Conservation (phyloP, 2,329 filamentous ascomycete genomes). For the Ascochyta fabae region DNA sequence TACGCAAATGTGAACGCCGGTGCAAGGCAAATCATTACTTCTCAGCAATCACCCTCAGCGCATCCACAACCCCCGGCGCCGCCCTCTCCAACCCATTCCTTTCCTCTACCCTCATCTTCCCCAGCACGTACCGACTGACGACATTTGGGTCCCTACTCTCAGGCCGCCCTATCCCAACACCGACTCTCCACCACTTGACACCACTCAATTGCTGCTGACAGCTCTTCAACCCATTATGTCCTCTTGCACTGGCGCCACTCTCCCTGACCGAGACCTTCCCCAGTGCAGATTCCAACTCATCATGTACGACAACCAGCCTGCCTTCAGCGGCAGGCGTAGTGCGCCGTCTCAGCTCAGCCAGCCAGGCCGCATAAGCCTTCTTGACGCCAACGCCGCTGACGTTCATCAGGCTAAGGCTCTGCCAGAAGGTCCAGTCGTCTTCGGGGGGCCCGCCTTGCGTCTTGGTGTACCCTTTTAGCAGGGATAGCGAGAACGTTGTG, state of each 20-base stretch:
- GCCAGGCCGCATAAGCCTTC: conserved; percentile 67
- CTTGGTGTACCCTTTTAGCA: conserved; percentile 49
- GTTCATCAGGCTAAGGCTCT: conserved; percentile 85
- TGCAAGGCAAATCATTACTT: conserved; percentile 26
- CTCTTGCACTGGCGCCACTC: conserved; percentile 59
- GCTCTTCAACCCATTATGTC: conserved; percentile 57
- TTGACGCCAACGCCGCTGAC: conserved; percentile 74
- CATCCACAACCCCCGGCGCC: conserved; percentile 57
- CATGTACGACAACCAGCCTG: conserved; percentile 79
- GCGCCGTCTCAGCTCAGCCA: conserved; percentile 14
- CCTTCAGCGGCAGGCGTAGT: conserved; percentile 36
- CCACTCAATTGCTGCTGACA: conserved; percentile 37
- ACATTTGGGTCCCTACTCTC: conserved; percentile 67
- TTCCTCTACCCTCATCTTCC: conserved; percentile 62
- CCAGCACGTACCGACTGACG: conserved; percentile 80
- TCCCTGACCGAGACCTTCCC: conserved; percentile 70
- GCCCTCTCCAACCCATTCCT: conserved; percentile 55
- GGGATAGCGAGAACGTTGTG: conserved; percentile 50
- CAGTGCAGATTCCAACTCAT: conserved; percentile 79
- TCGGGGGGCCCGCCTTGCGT: conserved; percentile 23
- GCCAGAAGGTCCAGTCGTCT: conserved; percentile 68
- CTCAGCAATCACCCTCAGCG: conserved; percentile 59
- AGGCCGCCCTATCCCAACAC: conserved; percentile 88
- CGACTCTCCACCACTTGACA: conserved; percentile 65
- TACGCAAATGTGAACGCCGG: not conserved